Evolutionary conservation across 805 yeast genomes (phyloP).

Genomic region (Komagataella pastoris): DNA sequence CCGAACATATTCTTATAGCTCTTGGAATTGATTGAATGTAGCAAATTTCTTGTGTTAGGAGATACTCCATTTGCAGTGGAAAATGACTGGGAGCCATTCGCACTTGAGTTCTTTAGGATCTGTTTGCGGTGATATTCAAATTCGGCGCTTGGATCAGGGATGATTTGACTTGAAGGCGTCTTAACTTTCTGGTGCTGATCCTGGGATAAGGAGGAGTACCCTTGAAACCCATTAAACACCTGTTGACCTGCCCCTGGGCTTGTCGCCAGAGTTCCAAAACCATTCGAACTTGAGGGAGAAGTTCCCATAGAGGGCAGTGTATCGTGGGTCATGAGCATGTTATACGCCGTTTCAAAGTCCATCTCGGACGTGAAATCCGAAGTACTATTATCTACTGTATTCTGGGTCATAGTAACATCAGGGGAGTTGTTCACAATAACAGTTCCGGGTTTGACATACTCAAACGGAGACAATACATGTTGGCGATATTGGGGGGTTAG

Average conservation of each 20-base stretch:
- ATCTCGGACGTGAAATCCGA: constrained; percentile 9
- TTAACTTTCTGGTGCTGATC: background rate
- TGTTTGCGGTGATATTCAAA: constrained; percentile 2
- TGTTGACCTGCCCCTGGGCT: background rate
- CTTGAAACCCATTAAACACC: background rate
- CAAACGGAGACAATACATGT: constrained; percentile 2
- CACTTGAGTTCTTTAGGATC: constrained; percentile 1
- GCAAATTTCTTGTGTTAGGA: constrained; percentile 16
- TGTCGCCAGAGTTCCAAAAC: background rate
- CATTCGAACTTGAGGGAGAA: background rate
- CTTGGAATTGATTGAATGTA: constrained; percentile 15
- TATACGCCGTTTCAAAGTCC: constrained; percentile 22
- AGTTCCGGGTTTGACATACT: constrained; percentile 1
- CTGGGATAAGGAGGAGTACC: background rate
- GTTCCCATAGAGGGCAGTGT: background rate
- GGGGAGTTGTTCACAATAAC: background rate
- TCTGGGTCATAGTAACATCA: background rate
- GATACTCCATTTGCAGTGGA: constrained; percentile 9
- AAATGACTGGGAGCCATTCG: background rate
- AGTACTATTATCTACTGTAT: background rate
- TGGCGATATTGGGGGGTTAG: background rate
- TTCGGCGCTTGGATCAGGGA: background rate
- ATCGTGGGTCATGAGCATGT: constrained; percentile 15
- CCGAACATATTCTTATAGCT: constrained; percentile 7
- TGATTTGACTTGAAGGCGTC: background rate